Conservation (phyloP, 2,329 filamentous ascomycete genomes). For the Tolypocladium sp. region DNA sequence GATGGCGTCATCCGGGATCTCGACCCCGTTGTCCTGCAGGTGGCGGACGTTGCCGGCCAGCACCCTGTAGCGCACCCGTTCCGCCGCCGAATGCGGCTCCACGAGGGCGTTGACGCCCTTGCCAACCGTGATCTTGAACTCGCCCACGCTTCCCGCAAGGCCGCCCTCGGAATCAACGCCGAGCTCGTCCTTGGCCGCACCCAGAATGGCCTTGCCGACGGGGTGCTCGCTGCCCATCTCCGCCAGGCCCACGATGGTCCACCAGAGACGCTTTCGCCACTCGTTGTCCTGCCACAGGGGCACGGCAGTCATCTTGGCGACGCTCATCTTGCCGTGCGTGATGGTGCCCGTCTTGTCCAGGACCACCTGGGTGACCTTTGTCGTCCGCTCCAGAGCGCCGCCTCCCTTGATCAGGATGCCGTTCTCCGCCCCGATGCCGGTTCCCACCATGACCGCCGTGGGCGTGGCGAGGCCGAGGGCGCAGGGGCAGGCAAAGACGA, state of each 20-base stretch:
- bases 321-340: slow-evolving; percentile 91
- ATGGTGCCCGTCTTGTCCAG: slow-evolving; percentile 95
- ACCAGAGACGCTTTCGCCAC: slow-evolving; percentile 72
- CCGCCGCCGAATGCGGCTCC: slow-evolving; percentile 61
- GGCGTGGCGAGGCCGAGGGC: slow-evolving; percentile 93
- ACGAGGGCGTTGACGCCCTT: slow-evolving; percentile 77
- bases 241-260: slow-evolving; percentile 89
- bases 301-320: slow-evolving; percentile 61
- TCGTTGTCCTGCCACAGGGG: slow-evolving; percentile 61
- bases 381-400: slow-evolving; percentile 81
- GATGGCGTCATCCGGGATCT: slow-evolving; percentile 54
- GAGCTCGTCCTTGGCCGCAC: slow-evolving; percentile 66
- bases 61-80: slow-evolving; percentile 66
- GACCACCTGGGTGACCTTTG: slow-evolving; percentile 81
- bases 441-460: slow-evolving; percentile 97
- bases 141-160: slow-evolving; percentile 74
- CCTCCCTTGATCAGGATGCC: slow-evolving; percentile 98
- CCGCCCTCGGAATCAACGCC: slow-evolving; percentile 61
- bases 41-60: slow-evolving; percentile 75
- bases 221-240: slow-evolving; percentile 96
- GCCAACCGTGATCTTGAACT: slow-evolving; percentile 77
- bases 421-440: slow-evolving; percentile 89
- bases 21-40: slow-evolving; percentile 61
- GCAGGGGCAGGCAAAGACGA: slow-evolving; percentile 96
- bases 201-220: slow-evolving; percentile 79